These are phyloP conservation scores for Pseudopyrenochaeta lycopersici DNA, from an alignment of 2,329 filamentous ascomycete species.

Conservation along the genomic window DNA sequence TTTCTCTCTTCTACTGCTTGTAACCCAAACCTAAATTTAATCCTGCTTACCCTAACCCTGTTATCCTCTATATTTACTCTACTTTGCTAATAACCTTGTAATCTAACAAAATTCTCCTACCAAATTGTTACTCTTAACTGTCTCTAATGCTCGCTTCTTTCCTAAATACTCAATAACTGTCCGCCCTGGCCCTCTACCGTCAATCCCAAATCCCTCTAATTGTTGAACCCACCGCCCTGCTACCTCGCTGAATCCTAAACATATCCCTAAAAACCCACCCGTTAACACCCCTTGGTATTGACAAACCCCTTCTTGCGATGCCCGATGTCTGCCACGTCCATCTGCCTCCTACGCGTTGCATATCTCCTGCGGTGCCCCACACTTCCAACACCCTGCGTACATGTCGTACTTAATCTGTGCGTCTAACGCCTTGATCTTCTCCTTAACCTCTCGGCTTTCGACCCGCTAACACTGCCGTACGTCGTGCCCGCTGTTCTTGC, in stretches of 20 bases:
- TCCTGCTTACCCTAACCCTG: too few species aligned
- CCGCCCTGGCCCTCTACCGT: neutral
- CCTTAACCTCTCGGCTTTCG: slow-evolving; percentile 4
- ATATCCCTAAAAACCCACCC: slow-evolving; percentile 2
- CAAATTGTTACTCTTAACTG: slow-evolving; percentile 11
- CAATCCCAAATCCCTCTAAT: slow-evolving; percentile 1
- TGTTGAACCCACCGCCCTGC: neutral
- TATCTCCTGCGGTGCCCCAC: slow-evolving; percentile 12
- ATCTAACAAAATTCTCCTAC: slow-evolving; percentile 15
- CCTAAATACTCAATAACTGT: slow-evolving; percentile 9
- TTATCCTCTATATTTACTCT: too few species aligned
- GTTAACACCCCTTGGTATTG: slow-evolving; percentile 5
- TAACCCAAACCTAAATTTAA: too few species aligned
- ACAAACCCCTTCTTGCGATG: too few species aligned
- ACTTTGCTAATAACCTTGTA: slow-evolving; percentile 9
- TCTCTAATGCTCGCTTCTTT: slow-evolving; percentile 3
- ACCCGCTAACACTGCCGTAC: slow-evolving; percentile 9
- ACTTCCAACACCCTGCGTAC: slow-evolving; percentile 17
- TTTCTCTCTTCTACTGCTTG: too few species aligned
- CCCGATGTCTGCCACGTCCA: neutral
- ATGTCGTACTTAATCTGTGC: slow-evolving; percentile 8
- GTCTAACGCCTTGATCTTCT: slow-evolving; percentile 8
- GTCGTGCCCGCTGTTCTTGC: slow-evolving; percentile 10
- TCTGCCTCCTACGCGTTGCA: slow-evolving; percentile 10
- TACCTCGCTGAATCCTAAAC: slow-evolving; percentile 1